Conservation (phyloP, 2,329 filamentous ascomycete genomes). For the Juglanconis sp. region DNA sequence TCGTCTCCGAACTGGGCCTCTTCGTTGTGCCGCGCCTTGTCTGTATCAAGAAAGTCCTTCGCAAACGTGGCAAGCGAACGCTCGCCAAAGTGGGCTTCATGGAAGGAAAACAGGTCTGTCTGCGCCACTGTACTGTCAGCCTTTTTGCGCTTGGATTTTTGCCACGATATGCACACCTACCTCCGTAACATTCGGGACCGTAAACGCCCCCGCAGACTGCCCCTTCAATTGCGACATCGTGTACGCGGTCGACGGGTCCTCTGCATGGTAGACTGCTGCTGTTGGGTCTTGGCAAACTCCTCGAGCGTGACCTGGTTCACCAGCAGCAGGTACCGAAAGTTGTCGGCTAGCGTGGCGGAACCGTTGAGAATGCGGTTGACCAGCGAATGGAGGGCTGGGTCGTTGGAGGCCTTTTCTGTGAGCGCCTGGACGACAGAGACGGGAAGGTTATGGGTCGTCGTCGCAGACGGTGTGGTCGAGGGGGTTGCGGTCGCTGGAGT, state of each 20-base stretch:
- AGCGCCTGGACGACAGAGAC: neutral
- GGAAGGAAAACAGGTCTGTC: slow-evolving; percentile 59
- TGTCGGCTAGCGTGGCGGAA: neutral
- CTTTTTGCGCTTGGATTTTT: neutral
- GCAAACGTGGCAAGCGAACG: slow-evolving; percentile 45
- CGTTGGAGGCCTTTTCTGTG: neutral
- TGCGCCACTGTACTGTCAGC: slow-evolving; percentile 26
- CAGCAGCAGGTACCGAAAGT: neutral
- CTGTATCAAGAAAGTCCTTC: slow-evolving; percentile 40
- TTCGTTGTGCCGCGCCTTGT: slow-evolving; percentile 21
- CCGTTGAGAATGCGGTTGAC: neutral
- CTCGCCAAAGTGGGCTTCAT: slow-evolving; percentile 56
- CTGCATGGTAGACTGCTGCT: neutral
- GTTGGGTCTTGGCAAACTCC: neutral
- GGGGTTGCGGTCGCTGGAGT: neutral
- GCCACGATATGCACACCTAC: slow-evolving; percentile 26
- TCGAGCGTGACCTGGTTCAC: slow-evolving; percentile 4
- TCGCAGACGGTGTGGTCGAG: neutral
- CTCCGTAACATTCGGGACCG: slow-evolving; percentile 35
- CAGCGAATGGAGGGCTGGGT: neutral
- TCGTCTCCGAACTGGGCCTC: slow-evolving; percentile 26
- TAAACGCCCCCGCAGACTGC: slow-evolving; percentile 17
- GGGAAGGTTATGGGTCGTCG: neutral
- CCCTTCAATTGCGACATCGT: slow-evolving; percentile 12
- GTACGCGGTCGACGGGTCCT: neutral